Percentiles rank a stretch among this genome's conserved stretches.
These are phyloP conservation scores for Brassica juncea DNA, from an alignment of 345 rosid species.

Conservation along the genomic window DNA sequence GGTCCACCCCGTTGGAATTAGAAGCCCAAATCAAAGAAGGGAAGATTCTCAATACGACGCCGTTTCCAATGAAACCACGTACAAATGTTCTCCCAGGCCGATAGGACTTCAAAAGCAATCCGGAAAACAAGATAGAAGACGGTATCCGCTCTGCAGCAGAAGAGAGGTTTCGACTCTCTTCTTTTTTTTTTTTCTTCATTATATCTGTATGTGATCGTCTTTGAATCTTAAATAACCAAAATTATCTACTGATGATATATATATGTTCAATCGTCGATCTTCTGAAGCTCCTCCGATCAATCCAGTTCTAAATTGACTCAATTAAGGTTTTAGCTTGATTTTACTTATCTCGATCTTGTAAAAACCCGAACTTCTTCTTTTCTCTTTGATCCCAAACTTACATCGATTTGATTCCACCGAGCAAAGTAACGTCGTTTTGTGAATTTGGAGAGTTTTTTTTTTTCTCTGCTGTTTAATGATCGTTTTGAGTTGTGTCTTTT, in stretches of 20 bases:
- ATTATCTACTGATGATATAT: neutral
- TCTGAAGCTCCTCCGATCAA: conserved; percentile 1
- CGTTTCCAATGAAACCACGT: neutral
- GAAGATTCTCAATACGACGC: neutral
- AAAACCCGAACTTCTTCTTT: neutral
- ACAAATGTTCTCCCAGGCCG: neutral
- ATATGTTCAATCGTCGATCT: conserved; percentile 8
- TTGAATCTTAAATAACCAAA: neutral
- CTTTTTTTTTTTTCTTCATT: neutral
- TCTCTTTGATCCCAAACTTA: neutral
- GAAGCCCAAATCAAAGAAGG: neutral
- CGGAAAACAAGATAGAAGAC: conserved; percentile 16
- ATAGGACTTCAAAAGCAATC: conserved; percentile 1
- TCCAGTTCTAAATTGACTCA: neutral
- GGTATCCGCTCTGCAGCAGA: conserved; percentile 2
- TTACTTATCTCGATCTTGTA: neutral
- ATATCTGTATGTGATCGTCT: neutral
- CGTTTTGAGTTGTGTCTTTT: neutral
- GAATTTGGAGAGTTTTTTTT: neutral
- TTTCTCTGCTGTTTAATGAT: neutral
- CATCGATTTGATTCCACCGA: neutral
- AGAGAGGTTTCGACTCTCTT: conserved; percentile 15
- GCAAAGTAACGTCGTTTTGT: neutral
- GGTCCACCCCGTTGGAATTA: neutral
- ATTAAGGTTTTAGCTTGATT: neutral